Evolutionary conservation across 2,329 filamentous ascomycete genomes (phyloP).

Genomic region (Cladosporium sp.): DNA sequence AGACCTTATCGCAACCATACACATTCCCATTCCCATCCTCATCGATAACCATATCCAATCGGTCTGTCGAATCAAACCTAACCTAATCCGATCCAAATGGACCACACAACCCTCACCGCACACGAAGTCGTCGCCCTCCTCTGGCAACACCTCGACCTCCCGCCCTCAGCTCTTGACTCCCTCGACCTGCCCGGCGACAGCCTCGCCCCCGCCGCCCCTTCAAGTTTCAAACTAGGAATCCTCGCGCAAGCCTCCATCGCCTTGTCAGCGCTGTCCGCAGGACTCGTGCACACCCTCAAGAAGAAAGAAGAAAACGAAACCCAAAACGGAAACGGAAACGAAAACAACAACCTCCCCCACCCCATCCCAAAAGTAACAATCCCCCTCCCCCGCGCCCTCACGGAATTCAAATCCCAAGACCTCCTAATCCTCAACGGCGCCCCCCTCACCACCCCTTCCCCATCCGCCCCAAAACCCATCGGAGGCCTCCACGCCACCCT

Average conservation of each 20-base stretch:
- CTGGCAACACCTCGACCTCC: constrained; percentile 11
- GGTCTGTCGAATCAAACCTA: too few relatives aligned
- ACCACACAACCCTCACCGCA: too few relatives aligned
- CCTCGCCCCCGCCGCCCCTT: constrained; percentile 37
- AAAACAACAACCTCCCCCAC: too few relatives aligned
- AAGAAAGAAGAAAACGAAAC: too few relatives aligned
- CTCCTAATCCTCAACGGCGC: constrained; percentile 44
- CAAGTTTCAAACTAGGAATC: constrained; percentile 52
- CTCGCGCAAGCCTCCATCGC: constrained; percentile 52
- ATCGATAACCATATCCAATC: too few relatives aligned
- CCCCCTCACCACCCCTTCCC: constrained; percentile 24
- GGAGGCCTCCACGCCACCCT: constrained; percentile 50
- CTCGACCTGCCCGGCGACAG: constrained; percentile 1
- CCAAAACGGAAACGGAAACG: too few relatives aligned
- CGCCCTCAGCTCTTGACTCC: constrained; percentile 1
- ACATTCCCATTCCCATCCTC: too few relatives aligned
- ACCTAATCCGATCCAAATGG: too few relatives aligned
- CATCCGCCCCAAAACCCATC: too few relatives aligned
- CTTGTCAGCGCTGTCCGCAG: constrained; percentile 48
- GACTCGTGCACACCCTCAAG: constrained; percentile 41
- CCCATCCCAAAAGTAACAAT: constrained; percentile 43
- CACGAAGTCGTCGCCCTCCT: not conserved
- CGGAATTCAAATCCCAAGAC: constrained; percentile 53
- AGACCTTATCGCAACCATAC: too few relatives aligned
- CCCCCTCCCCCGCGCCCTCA: constrained; percentile 42